Evolutionary conservation across 805 yeast genomes (phyloP).

Genomic region (Saccharomycopsis sp.): DNA sequence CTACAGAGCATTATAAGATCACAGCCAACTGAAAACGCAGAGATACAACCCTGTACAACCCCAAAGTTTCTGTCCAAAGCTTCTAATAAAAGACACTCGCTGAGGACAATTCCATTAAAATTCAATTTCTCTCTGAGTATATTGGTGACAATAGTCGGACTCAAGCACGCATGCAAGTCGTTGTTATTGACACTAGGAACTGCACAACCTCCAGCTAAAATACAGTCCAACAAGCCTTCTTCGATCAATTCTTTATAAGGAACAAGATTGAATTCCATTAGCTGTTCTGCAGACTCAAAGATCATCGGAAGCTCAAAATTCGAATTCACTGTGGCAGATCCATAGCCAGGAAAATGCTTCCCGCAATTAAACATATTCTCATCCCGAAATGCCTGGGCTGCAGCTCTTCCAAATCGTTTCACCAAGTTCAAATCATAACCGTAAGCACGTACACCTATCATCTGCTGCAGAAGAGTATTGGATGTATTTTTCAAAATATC

Average conservation of each 20-base stretch:
- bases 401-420: slow-evolving; percentile 45
- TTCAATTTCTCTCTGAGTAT: slow-evolving; percentile 44
- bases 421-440: slow-evolving; percentile 58
- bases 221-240: slow-evolving; percentile 43
- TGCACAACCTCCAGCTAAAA: slow-evolving; percentile 59
- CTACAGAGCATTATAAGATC: slow-evolving; percentile 60
- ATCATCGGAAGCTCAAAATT: slow-evolving; percentile 53
- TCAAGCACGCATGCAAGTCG: slow-evolving; percentile 57
- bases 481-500: slow-evolving; percentile 53
- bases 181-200: slow-evolving; percentile 54
- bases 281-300: slow-evolving; percentile 47
- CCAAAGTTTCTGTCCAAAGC: slow-evolving; percentile 58
- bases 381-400: slow-evolving; percentile 45
- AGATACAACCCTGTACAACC: slow-evolving; percentile 56
- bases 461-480: slow-evolving; percentile 34
- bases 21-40: slow-evolving; percentile 59
- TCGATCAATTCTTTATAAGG: slow-evolving; percentile 46
- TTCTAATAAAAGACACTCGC: slow-evolving; percentile 60
- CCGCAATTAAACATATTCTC: slow-evolving; percentile 53
- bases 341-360: slow-evolving; percentile 64
- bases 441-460: slow-evolving; percentile 52
- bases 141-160: slow-evolving; percentile 45
- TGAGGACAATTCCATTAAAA: slow-evolving; percentile 50
- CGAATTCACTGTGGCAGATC: slow-evolving; percentile 53
- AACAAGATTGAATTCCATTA: slow-evolving; percentile 41